A percentile compares a stretch with the other conserved stretches of the same genome.
Conservation (phyloP, 1,139 yeast species). For the Yamadazyma membranifaciens region DNA sequence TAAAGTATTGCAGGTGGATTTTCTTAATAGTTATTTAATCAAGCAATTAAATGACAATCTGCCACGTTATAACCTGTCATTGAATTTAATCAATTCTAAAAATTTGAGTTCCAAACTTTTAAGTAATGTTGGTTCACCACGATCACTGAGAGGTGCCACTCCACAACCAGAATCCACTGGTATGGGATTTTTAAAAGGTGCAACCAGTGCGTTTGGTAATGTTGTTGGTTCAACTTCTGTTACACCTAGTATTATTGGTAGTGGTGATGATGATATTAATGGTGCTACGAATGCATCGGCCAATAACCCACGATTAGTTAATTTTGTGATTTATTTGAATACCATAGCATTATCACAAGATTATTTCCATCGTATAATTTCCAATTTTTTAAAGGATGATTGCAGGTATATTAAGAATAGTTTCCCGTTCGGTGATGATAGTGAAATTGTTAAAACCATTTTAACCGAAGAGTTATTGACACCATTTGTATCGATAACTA, state of each 20-base stretch:
- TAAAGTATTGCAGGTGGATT: constrained; percentile 34
- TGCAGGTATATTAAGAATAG: constrained; percentile 31
- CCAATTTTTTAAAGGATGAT: constrained; percentile 28
- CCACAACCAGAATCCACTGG: constrained; percentile 31
- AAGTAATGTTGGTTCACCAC: constrained; percentile 23
- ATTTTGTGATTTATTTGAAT: constrained; percentile 56
- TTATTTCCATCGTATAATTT: constrained; percentile 50
- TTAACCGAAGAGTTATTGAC: constrained; percentile 36
- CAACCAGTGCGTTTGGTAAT: constrained; percentile 46
- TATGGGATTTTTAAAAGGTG: constrained; percentile 45
- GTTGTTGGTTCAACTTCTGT: constrained; percentile 37
- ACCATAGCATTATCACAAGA: constrained; percentile 58
- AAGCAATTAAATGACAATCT: constrained; percentile 55
- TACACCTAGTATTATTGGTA: constrained; percentile 13
- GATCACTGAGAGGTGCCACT: constrained; percentile 28
- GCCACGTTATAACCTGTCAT: constrained; percentile 49
- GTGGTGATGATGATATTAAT: not conserved
- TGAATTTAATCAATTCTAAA: constrained; percentile 22
- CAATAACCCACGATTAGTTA: constrained; percentile 38
- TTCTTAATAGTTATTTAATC: constrained; percentile 39
- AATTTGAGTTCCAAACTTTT: constrained; percentile 15
- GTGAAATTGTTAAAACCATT: constrained; percentile 38
- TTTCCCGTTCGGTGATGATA: constrained; percentile 59
- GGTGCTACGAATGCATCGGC: constrained; percentile 4
- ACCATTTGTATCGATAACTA: constrained; percentile 41